phyloP scores from a whole-genome alignment of 495 filamentous ascomycete species.

The Thozetella sp. region DNA sequence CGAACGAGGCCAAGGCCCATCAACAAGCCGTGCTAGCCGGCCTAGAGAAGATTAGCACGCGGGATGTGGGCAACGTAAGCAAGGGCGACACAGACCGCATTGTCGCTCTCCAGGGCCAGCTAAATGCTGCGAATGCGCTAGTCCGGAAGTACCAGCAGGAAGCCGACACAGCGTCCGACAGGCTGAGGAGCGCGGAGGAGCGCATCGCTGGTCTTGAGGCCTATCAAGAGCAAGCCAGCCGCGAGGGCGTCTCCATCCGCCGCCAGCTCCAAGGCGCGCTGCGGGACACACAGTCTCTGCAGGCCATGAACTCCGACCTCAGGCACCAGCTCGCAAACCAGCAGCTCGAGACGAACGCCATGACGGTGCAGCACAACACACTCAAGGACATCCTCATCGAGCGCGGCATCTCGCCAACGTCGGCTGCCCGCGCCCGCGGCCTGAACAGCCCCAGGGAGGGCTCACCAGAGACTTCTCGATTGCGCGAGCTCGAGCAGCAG shows the following conservation, averaged over 20 bases:
- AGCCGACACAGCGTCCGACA: conserved; percentile 86
- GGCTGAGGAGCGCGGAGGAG: conserved; percentile 89
- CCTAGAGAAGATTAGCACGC: conserved; percentile 67
- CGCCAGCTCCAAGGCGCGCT: conserved; percentile 84
- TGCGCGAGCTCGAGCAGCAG: conserved; percentile 88
- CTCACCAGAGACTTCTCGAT: conserved; percentile 78
- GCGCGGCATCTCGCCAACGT: conserved; percentile 74
- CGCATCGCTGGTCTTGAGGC: conserved; percentile 94
- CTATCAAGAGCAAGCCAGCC: conserved; percentile 94
- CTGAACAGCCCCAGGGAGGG: conserved; percentile 67
- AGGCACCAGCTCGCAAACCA: conserved; percentile 78
- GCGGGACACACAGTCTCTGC: conserved; percentile 75
- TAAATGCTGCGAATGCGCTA: conserved; percentile 74
- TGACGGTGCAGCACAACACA: conserved; percentile 86
- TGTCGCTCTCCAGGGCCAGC: conserved; percentile 73
- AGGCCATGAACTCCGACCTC: conserved; percentile 76
- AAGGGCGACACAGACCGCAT: conserved; percentile 76
- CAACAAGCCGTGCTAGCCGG: conserved; percentile 82
- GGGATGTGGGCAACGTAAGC: conserved; percentile 48
- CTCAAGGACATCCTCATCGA: conserved; percentile 92
- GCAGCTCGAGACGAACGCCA: conserved; percentile 85
- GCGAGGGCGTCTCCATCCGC: conserved; percentile 86
- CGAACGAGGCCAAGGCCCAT: conserved; percentile 84
- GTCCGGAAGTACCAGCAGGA: conserved; percentile 86
- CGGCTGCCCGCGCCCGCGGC: conserved; percentile 43